Percentiles rank a stretch among this genome's conserved stretches.
These are phyloP conservation scores for Thymus quinquecostatus DNA, from an alignment of 257 asterid species.

Conservation along the genomic window DNA sequence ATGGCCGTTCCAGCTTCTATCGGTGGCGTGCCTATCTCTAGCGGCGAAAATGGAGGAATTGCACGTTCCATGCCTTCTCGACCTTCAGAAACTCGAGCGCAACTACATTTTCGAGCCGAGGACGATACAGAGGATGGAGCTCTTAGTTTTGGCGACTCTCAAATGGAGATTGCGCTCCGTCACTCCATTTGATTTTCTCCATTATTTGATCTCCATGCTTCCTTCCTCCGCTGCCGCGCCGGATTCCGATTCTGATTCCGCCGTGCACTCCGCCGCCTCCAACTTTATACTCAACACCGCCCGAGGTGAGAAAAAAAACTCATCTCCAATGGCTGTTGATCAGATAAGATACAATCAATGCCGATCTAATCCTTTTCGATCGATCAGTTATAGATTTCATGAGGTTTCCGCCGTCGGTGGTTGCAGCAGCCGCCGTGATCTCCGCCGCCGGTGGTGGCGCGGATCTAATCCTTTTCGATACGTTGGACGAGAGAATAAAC, in stretches of 20 bases:
- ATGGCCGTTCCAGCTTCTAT: constrained; percentile 58
- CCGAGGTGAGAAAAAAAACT: constrained; percentile 41
- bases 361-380: constrained; percentile 9
- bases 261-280: constrained; percentile 33
- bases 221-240: constrained; percentile 32
- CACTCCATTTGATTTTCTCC: constrained; percentile 62
- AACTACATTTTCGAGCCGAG: constrained; percentile 41
- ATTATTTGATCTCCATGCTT: constrained; percentile 47
- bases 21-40: constrained; percentile 53
- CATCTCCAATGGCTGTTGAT: not conserved
- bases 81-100: constrained; percentile 46
- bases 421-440: constrained; percentile 62
- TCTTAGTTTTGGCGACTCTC: constrained; percentile 46
- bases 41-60: constrained; percentile 69
- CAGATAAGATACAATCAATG: not conserved
- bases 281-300: constrained; percentile 46
- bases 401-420: constrained; percentile 50
- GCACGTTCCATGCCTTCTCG: constrained; percentile 45
- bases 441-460: constrained; percentile 44
- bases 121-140: constrained; percentile 61
- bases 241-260: constrained; percentile 14
- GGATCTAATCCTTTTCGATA: constrained; percentile 23
- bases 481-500: constrained; percentile 43
- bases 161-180: constrained; percentile 57
- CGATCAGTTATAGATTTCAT: constrained; percentile 48